These are phyloP conservation scores for Litsea cubeba DNA, from an alignment of 164 flowering plant species.

Conservation along the genomic window DNA sequence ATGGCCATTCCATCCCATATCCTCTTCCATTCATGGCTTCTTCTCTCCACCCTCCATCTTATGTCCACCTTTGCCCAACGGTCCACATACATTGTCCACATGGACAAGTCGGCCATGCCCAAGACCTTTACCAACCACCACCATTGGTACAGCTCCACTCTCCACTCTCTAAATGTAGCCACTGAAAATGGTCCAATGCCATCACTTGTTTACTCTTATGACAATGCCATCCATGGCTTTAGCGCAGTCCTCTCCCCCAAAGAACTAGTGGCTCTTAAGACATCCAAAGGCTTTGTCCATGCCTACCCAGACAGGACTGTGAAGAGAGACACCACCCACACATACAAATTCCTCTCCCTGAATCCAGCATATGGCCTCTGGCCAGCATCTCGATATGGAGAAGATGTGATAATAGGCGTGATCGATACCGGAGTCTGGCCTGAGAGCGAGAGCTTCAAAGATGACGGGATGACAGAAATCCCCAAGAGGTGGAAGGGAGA, in stretches of 20 bases:
- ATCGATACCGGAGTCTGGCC: constrained; percentile 47
- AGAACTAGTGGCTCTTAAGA: constrained; percentile 21
- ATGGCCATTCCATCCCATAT: constrained; percentile 2
- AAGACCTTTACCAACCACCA: constrained; percentile 30
- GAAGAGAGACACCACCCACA: constrained; percentile 49
- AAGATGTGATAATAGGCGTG: constrained; percentile 28
- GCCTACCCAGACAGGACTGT: constrained; percentile 26
- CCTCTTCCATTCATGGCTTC: constrained; percentile 17
- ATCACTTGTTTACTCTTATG: constrained; percentile 32
- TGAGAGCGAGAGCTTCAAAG: constrained; percentile 36
- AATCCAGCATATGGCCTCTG: constrained; percentile 18
- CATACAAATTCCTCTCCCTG: constrained; percentile 42
- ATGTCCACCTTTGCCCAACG: constrained; percentile 7
- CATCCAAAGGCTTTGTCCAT: constrained; percentile 30
- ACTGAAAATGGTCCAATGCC: background rate
- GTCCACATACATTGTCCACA: constrained; percentile 44
- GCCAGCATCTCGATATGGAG: constrained; percentile 22
- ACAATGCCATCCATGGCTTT: constrained; percentile 45
- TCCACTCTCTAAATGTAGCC: constrained; percentile 24
- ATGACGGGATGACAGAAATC: constrained; percentile 31
- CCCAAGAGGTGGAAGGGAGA: constrained; percentile 38
- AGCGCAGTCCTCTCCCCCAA: constrained; percentile 20
- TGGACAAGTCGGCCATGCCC: constrained; percentile 58
- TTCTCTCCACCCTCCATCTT: background rate
- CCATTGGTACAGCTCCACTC: constrained; percentile 35